phyloP scores from a whole-genome alignment of 1,284 basidiomycete genomes.

The Sporisorium scitamineum region DNA sequence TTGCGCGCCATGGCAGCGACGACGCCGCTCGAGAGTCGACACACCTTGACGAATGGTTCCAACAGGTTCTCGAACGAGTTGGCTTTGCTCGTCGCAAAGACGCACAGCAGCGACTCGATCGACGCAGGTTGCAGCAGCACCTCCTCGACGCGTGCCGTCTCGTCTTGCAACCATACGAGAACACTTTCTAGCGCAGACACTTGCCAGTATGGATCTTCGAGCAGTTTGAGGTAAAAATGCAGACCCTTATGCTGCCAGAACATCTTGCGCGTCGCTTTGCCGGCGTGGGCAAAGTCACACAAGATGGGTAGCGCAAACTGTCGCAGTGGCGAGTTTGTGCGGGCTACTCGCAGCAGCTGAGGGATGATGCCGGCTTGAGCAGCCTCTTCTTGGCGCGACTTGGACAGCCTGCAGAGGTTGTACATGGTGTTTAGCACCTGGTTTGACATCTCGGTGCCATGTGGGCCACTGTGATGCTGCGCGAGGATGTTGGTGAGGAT shows the following conservation, averaged over 20 bases:
- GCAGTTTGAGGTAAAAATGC: constrained; percentile 81
- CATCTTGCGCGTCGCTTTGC: constrained; percentile 61
- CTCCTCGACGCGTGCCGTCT: constrained; percentile 91
- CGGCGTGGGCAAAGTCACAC: constrained; percentile 74
- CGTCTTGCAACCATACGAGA: constrained; percentile 93
- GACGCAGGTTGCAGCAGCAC: constrained; percentile 79
- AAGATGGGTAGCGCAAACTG: constrained; percentile 96
- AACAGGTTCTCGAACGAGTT: constrained; percentile 94
- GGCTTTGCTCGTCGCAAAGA: constrained; percentile 84
- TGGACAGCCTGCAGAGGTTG: constrained; percentile 63
- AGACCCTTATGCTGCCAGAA: constrained; percentile 69
- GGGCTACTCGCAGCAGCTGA: constrained; percentile 85
- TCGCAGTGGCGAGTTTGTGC: constrained; percentile 87
- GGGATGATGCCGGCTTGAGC: constrained; percentile 94
- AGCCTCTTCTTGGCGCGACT: constrained; percentile 84
- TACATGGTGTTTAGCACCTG: constrained; percentile 66
- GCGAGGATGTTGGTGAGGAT: constrained; percentile 85
- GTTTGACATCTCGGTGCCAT: constrained; percentile 76
- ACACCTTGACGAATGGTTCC: constrained; percentile 82
- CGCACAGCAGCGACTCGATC: constrained; percentile 80
- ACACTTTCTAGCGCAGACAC: constrained; percentile 91
- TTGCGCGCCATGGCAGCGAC: constrained; percentile 80
- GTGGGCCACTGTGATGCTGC: constrained; percentile 81
- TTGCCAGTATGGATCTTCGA: constrained; percentile 95
- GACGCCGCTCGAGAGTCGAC: constrained; percentile 81